These are phyloP conservation scores for Suillus subluteus DNA, from an alignment of 768 basidiomycete species.

Conservation along the genomic window DNA sequence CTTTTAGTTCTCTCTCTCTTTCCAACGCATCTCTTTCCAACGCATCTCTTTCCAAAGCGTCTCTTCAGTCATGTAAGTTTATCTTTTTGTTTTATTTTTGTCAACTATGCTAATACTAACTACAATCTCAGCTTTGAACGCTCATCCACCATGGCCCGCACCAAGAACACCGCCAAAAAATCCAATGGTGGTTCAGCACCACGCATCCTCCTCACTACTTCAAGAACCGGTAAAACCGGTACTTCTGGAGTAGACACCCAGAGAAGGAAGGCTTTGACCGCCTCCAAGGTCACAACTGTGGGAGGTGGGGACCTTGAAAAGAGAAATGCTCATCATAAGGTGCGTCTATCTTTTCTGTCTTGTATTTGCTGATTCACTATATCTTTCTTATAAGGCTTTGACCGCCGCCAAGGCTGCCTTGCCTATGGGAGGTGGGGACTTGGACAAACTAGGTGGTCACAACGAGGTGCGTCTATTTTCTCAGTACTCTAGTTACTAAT, in stretches of 20 bases:
- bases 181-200: background rate
- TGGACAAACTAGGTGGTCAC: background rate
- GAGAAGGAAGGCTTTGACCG: background rate
- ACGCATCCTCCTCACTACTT: background rate
- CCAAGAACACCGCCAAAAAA: background rate
- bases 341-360: no score
- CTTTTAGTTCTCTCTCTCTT: no score
- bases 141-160: background rate
- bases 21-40: no score
- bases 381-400: background rate
- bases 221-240: no score
- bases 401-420: background rate
- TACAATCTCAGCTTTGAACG: background rate
- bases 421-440: no score
- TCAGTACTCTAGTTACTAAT: background rate
- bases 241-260: background rate
- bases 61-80: no score
- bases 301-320: background rate
- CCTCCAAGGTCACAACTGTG: background rate
- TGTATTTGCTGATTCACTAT: no score
- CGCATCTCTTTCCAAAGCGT: background rate
- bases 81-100: no score
- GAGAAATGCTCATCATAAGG: background rate
- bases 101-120: background rate
- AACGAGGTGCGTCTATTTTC: background rate